These are phyloP conservation scores for Neophaeococcomyces mojaviensis DNA, from an alignment of 2,329 filamentous ascomycete species.

Conservation along the genomic window DNA sequence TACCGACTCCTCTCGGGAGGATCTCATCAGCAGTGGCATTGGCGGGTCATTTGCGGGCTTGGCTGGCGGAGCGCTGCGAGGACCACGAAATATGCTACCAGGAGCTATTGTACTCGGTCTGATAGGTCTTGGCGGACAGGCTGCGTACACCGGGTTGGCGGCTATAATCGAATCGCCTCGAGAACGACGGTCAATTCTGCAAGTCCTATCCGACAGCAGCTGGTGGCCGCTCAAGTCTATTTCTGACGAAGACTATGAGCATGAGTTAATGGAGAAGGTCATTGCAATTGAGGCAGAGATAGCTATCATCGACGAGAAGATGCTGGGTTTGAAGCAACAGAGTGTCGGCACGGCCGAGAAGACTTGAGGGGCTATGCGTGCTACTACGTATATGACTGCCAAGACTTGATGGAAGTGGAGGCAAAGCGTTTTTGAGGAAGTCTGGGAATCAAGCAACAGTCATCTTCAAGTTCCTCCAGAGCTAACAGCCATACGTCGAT, in stretches of 20 bases:
- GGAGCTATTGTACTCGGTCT: conserved; percentile 16
- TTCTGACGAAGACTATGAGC: conserved; percentile 64
- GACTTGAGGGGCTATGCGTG: not conserved
- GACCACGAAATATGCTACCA: conserved; percentile 14
- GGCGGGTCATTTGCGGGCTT: conserved; percentile 18
- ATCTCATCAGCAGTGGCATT: conserved; percentile 15
- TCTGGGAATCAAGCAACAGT: too few relatives aligned
- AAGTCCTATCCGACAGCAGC: conserved; percentile 30
- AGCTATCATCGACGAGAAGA: conserved; percentile 68
- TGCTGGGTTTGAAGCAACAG: conserved; percentile 44
- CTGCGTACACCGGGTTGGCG: conserved; percentile 1
- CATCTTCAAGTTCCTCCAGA: too few relatives aligned
- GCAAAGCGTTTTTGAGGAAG: too few relatives aligned
- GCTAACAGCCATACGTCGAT: too few relatives aligned
- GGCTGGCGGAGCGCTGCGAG: conserved; percentile 15
- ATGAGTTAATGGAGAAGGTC: conserved; percentile 63
- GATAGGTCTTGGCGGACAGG: conserved; percentile 14
- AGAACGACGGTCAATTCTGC: conserved; percentile 2
- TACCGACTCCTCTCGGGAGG: not conserved
- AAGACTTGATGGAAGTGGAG: too few relatives aligned
- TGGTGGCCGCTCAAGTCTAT: conserved; percentile 66
- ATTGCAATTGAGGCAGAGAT: conserved; percentile 68
- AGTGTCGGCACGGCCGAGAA: not conserved
- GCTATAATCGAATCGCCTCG: not conserved
- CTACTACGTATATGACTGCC: not conserved